Base-by-base conservation (phyloP, 78 protist species). In the Emiliania huxleyi region DNA sequence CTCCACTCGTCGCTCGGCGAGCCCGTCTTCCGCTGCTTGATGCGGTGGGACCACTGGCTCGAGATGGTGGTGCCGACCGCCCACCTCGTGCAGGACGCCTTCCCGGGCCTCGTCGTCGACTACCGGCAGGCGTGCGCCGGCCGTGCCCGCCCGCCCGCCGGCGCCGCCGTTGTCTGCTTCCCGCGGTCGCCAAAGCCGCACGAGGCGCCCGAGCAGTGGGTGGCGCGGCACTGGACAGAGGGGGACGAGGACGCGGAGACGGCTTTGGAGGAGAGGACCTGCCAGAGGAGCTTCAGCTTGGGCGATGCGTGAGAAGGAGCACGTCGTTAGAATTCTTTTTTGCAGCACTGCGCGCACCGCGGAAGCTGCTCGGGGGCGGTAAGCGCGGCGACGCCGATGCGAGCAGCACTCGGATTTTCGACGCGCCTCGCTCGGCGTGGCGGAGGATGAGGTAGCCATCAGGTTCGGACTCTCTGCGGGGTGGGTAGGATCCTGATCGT, bases 181-280 rank as follows among this genome's bases (percentile, higher is more conserved):
- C 89, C 89, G 89, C 89, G 89, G 56, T 29, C 1, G 4, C 89
- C 89, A 26, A 81, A 81, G 55, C 89, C 89, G 35, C 89, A 81
- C 55, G 29, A 81, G 89, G 89, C 37, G 43, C 6, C 0, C n/a
- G n/a, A 22, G 6, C 46, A 37, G 87, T 77, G 87, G 87, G 87
- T 71, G 81, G 35, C 19, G 6, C 42, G 19, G 42, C 42, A 35
- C 22, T 71, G 81, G 81, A 2, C 40, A 62, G 75, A 52, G 62
- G 8, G 15, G 62, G 15, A 52, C 62, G 62, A 8, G 62, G 62
- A n/a, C n/a, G n/a, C n/a, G n/a, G n/a, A n/a, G n/a, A n/a, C n/a
- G n/a, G n/a, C n/a, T n/a, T n/a, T n/a, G n/a, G n/a, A n/a, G n/a
- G n/a, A n/a, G n/a, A n/a, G n/a, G n/a, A n/a, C n/a, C n/a, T n/a